phyloP scores from a whole-genome alignment of 2,329 filamentous ascomycete species.

The Fusarium robinianum region DNA sequence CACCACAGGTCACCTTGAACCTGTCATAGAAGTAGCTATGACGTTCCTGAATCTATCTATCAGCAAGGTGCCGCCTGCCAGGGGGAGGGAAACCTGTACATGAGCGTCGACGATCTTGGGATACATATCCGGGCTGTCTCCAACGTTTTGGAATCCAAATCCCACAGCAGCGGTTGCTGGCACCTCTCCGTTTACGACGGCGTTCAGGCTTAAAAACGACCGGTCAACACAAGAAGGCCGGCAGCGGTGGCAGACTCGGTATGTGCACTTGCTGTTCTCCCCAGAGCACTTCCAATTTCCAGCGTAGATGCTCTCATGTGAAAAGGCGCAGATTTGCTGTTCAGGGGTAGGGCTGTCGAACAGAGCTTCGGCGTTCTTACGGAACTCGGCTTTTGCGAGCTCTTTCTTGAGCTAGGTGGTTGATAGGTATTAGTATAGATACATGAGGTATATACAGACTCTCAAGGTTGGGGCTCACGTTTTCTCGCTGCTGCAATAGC shows the following conservation, averaged over 20 bases:
- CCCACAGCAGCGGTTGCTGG: slow-evolving; percentile 54
- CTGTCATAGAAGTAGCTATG: too few species aligned
- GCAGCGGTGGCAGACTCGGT: slow-evolving; percentile 56
- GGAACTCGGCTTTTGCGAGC: slow-evolving; percentile 38
- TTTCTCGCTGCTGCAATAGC: slow-evolving; percentile 55
- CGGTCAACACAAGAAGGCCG: slow-evolving; percentile 50
- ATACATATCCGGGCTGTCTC: slow-evolving; percentile 50
- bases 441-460: slow-evolving; percentile 37
- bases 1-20: too few species aligned
- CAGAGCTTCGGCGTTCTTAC: slow-evolving; percentile 31
- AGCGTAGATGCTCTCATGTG: slow-evolving; percentile 27
- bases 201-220: slow-evolving; percentile 55
- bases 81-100: slow-evolving; percentile 45
- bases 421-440: slow-evolving; percentile 1
- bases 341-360: slow-evolving; percentile 21
- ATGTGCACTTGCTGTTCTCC: slow-evolving; percentile 53
- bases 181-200: slow-evolving; percentile 54
- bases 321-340: slow-evolving; percentile 20
- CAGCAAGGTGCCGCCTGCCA: too few species aligned
- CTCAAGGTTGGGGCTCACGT: slow-evolving; percentile 42
- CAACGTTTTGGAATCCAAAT: slow-evolving; percentile 55
- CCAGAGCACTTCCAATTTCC: slow-evolving; percentile 46
- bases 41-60: too few species aligned
- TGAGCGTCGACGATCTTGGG: slow-evolving; percentile 46
- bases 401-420: slow-evolving; percentile 31